phyloP scores from a whole-genome alignment of 768 basidiomycete genomes.

The Pulveroboletus frians region DNA sequence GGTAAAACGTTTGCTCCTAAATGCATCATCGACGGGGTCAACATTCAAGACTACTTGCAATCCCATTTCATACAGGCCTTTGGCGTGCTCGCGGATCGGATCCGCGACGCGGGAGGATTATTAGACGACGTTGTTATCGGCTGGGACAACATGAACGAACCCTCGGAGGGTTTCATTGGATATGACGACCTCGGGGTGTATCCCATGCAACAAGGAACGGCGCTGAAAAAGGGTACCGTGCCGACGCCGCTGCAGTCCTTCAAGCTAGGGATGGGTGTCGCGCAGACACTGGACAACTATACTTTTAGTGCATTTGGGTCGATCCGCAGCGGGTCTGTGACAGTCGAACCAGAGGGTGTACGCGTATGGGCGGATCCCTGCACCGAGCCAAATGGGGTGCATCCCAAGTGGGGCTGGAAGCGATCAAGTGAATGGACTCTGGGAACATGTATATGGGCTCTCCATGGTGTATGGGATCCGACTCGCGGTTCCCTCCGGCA shows the following conservation, averaged over 20 bases:
- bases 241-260: constrained; percentile 85
- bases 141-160: constrained; percentile 97
- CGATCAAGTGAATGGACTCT: constrained; percentile 68
- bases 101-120: too few species aligned
- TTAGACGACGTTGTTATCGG: constrained; percentile 88
- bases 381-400: constrained; percentile 52
- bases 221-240: constrained; percentile 78
- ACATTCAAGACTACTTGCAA: constrained; percentile 88
- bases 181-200: constrained; percentile 64
- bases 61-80: constrained; percentile 71
- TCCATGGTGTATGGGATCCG: constrained; percentile 84
- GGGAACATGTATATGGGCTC: constrained; percentile 82
- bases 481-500: constrained; percentile 59
- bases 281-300: constrained; percentile 79
- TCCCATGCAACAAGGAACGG: constrained; percentile 62
- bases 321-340: constrained; percentile 62
- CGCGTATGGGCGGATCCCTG: constrained; percentile 80
- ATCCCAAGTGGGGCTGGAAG: constrained; percentile 79
- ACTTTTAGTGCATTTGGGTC: constrained; percentile 79
- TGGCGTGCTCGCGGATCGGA: constrained; percentile 68
- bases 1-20: too few species aligned
- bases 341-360: constrained; percentile 78
- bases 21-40: constrained; percentile 81
- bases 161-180: constrained; percentile 70
- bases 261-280: too few species aligned